Evolutionary conservation across 1,139 yeast genomes (phyloP).

Genomic region (Taphrina pruni): DNA sequence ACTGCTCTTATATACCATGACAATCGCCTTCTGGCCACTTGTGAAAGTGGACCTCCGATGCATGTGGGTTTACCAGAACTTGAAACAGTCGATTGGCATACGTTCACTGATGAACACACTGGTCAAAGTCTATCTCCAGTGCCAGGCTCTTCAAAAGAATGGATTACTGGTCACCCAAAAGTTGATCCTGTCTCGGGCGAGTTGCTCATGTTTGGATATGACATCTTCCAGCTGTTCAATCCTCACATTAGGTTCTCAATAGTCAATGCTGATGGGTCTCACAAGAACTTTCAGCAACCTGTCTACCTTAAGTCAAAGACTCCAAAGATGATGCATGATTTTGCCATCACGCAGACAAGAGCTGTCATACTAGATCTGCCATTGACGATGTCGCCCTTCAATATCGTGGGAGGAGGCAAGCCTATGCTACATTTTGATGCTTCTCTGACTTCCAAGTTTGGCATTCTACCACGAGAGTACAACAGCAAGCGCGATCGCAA

Average conservation of each 20-base stretch:
- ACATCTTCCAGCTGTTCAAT: conserved; percentile 37
- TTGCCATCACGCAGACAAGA: conserved; percentile 37
- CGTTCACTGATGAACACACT: conserved; percentile 17
- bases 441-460: conserved; percentile 27
- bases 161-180: conserved; percentile 42
- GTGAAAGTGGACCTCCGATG: conserved; percentile 42
- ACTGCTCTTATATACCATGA: conserved; percentile 40
- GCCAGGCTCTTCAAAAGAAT: conserved; percentile 33
- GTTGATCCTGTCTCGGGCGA: conserved; percentile 39
- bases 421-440: conserved; percentile 39
- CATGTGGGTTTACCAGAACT: conserved; percentile 32
- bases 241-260: conserved; percentile 37
- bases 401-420: conserved; percentile 28
- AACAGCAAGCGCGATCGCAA: conserved; percentile 4
- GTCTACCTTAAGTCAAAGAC: conserved; percentile 27
- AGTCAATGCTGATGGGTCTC: conserved; percentile 27
- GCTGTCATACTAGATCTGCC: conserved; percentile 37
- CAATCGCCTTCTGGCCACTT: conserved; percentile 36
- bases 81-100: conserved; percentile 40
- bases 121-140: conserved; percentile 21
- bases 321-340: conserved; percentile 42
- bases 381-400: conserved; percentile 41
- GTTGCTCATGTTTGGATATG: conserved; percentile 41
- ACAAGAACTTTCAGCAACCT: conserved; percentile 36
- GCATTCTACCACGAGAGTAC: conserved; percentile 24